Evolutionary conservation across 179 eudicot genomes (phyloP).

Genomic region (Nepenthes alata): DNA sequence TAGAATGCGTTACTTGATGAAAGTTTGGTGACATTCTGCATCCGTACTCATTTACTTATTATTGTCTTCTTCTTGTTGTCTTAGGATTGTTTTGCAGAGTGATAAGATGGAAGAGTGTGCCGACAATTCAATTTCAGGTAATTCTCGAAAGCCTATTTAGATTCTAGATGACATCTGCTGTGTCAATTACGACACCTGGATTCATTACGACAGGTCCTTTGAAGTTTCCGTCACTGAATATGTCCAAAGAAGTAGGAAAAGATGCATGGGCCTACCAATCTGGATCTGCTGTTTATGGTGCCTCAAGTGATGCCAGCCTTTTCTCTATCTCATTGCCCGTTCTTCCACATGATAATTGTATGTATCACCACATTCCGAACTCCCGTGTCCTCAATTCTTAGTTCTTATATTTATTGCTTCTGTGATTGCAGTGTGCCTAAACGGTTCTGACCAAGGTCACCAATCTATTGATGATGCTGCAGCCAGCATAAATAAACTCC

Average conservation of each 20-base stretch:
- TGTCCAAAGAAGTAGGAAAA: constrained; percentile 27
- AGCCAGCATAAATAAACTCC: constrained; percentile 24
- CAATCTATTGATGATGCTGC: constrained; percentile 41
- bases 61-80: not conserved
- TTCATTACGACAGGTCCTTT: constrained; percentile 25
- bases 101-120: constrained; percentile 28
- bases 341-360: constrained; percentile 68
- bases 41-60: no score
- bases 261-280: constrained; percentile 32
- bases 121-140: constrained; percentile 29
- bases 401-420: constrained; percentile 5
- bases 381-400: not conserved
- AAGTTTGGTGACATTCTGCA: not conserved
- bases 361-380: constrained; percentile 1
- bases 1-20: no score
- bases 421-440: constrained; percentile 37
- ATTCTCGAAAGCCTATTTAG: not conserved
- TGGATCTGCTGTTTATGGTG: constrained; percentile 26
- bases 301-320: constrained; percentile 50
- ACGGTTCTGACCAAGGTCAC: constrained; percentile 19
- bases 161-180: not conserved
- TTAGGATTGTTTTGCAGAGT: constrained; percentile 12
- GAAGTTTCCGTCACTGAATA: constrained; percentile 20
- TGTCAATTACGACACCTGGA: not conserved
- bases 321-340: constrained; percentile 84